Base-by-base conservation (phyloP, 306 rosid species). In the Corylus heterophylla region DNA sequence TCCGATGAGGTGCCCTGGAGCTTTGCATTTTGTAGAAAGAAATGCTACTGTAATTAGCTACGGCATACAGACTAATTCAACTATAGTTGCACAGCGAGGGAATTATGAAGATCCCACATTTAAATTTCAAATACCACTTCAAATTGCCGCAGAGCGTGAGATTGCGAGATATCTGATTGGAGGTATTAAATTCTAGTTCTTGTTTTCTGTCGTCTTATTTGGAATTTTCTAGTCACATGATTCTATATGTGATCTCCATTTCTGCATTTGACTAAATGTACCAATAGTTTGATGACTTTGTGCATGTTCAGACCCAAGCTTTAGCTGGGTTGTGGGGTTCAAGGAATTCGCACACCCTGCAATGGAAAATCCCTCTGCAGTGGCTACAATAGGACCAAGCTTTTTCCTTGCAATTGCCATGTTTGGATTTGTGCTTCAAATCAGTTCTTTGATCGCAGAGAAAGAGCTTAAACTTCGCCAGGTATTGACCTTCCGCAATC, bases 381-480 rank as follows among this genome's bases (percentile, higher is more conserved):
- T 92, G 42, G 69, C 54, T 51, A 0, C 82, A 0, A 54, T 86
- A 3, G 93, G 97, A 47, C 95, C 95, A 3, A 22, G 89, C 13
- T 92, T 92, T 84, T 92, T 92, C 81, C 89, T 94, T 49, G 93
- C 94, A 54, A 80, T 90, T 64, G 91, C 97, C 74, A 94, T 92
- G 98, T 92, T 94, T 77, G 87, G 89, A 76, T 94, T 92, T 83
- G 98, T 94, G 64, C 86, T 94, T 86, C 97, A 92, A 85, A 89
- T 89, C 48, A 81, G 84, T 84, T 87, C 95, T 73, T 85, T 92
- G 88, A 85, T 94, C 50, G 75, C 93, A 11, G 97, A 94, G 82
- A 94, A 91, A 83, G 98, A 94, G 80, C 94, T 92, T 76, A 94
- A 92, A 86, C 97, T 94, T 83, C 95, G 98, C 27, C 94, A 94